A percentile compares a stretch with the other conserved stretches of the same genome.
phyloP scores from a whole-genome alignment of 1,139 yeast species.

The Lodderomyces theae region DNA sequence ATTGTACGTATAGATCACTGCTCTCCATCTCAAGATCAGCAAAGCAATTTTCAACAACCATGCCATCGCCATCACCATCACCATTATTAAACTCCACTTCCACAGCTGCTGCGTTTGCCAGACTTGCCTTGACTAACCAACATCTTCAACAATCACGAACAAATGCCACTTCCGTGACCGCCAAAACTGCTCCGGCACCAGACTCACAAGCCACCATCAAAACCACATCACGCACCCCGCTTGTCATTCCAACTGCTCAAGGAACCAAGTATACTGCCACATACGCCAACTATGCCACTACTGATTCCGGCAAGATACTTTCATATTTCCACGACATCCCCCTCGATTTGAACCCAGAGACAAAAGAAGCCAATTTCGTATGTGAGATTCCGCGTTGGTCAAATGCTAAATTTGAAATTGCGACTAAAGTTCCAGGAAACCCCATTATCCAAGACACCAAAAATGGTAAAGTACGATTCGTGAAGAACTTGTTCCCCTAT shows the following conservation, averaged over 20 bases:
- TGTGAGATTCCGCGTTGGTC: slow-evolving; percentile 93
- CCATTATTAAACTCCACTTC: background rate
- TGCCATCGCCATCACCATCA: background rate
- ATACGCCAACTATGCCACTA: slow-evolving; percentile 45
- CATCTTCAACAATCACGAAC: slow-evolving; percentile 18
- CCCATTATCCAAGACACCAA: slow-evolving; percentile 86
- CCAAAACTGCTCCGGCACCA: slow-evolving; percentile 1
- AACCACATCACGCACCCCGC: slow-evolving; percentile 9
- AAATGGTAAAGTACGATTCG: slow-evolving; percentile 80
- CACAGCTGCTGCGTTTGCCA: slow-evolving; percentile 20
- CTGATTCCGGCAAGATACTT: slow-evolving; percentile 40
- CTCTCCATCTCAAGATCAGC: background rate
- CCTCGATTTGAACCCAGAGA: slow-evolving; percentile 58
- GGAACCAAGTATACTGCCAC: slow-evolving; percentile 37
- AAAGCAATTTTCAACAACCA: background rate
- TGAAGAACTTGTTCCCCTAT: slow-evolving; percentile 84
- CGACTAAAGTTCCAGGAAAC: slow-evolving; percentile 62
- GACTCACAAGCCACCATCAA: slow-evolving; percentile 8
- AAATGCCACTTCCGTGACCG: slow-evolving; percentile 6
- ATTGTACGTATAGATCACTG: background rate
- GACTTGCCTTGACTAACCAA: slow-evolving; percentile 21
- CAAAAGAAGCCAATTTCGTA: slow-evolving; percentile 75
- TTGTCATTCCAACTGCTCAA: slow-evolving; percentile 18
- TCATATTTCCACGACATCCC: slow-evolving; percentile 82
- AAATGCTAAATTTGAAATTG: slow-evolving; percentile 84